phyloP scores from a whole-genome alignment of 2,329 filamentous ascomycete species.

The Elsinoe fawcettii region DNA sequence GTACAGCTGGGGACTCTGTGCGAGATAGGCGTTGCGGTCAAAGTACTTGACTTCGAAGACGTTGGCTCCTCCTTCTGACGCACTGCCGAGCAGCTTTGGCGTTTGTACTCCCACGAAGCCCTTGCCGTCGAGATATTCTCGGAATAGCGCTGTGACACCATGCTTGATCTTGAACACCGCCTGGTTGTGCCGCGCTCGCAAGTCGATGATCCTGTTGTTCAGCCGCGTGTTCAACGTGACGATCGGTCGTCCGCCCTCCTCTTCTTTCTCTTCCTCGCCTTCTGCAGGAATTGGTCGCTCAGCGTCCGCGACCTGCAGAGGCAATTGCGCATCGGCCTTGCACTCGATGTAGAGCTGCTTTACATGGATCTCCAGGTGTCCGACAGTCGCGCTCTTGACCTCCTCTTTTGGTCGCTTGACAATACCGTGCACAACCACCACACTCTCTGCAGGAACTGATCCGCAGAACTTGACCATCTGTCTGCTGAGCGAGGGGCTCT shows the following conservation, averaged over 20 bases:
- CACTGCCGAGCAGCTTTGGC: conserved; percentile 79
- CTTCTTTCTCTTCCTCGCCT: conserved; percentile 43
- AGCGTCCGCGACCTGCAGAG: conserved; percentile 51
- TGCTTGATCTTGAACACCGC: conserved; percentile 68
- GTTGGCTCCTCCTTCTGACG: conserved; percentile 86
- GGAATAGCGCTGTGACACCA: conserved; percentile 62
- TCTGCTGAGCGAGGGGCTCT: conserved; percentile 55
- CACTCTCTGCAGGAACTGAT: conserved; percentile 68
- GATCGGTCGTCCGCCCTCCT: conserved; percentile 52
- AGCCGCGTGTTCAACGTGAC: conserved; percentile 78
- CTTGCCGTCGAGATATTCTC: conserved; percentile 66
- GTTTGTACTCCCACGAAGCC: conserved; percentile 81
- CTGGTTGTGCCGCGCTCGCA: conserved; percentile 83
- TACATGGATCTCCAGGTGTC: conserved; percentile 78
- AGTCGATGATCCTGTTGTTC: conserved; percentile 87
- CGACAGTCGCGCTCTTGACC: conserved; percentile 78
- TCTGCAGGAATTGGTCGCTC: conserved; percentile 43
- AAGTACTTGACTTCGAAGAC: conserved; percentile 92
- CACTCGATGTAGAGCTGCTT: conserved; percentile 74
- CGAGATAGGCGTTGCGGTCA: conserved; percentile 69
- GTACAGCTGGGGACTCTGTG: conserved; percentile 77
- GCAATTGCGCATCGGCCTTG: conserved; percentile 51
- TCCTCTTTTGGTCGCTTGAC: conserved; percentile 78
- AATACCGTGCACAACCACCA: conserved; percentile 69
- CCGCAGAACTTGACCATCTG: conserved; percentile 94